Percentiles rank a stretch among this genome's conserved stretches.
phyloP scores from a whole-genome alignment of 352 stramenopile species.

The Bremia lactucae region DNA sequence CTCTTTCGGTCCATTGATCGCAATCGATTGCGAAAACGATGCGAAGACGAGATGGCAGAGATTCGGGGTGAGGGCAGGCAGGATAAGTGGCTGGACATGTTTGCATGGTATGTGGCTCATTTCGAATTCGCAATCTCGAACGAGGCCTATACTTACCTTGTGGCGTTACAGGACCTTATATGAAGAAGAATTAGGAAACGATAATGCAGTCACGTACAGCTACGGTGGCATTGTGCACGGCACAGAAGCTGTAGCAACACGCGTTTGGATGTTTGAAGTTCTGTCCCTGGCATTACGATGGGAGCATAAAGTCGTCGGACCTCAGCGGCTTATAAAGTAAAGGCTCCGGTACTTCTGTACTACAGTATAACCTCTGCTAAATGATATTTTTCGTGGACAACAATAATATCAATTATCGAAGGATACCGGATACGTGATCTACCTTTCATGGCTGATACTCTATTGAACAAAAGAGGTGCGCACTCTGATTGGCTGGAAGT shows the following conservation, averaged over 20 bases:
- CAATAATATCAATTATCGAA: too few species aligned
- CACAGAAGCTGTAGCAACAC: constrained; percentile 25
- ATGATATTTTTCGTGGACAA: too few species aligned
- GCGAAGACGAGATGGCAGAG: not conserved
- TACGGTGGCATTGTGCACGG: constrained; percentile 41
- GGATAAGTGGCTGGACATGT: constrained; percentile 49
- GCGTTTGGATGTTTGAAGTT: constrained; percentile 58
- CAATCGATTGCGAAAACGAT: constrained; percentile 7
- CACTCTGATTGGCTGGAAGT: too few species aligned
- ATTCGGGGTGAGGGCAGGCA: not conserved
- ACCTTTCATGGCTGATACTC: too few species aligned
- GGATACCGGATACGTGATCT: too few species aligned
- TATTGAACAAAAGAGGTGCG: too few species aligned
- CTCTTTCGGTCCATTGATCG: constrained; percentile 35
- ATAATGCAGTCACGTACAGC: constrained; percentile 27
- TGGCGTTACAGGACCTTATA: constrained; percentile 30
- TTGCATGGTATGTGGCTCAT: constrained; percentile 29
- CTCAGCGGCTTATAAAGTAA: too few species aligned
- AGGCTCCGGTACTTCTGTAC: too few species aligned
- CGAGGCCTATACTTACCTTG: not conserved
- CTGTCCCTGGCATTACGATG: constrained; percentile 48
- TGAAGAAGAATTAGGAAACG: constrained; percentile 19
- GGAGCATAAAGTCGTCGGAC: constrained; percentile 39
- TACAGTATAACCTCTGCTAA: too few species aligned
- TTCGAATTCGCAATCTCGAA: not conserved